Conservation (phyloP, 495 filamentous ascomycete genomes). For the Pyrenula massariospora region DNA sequence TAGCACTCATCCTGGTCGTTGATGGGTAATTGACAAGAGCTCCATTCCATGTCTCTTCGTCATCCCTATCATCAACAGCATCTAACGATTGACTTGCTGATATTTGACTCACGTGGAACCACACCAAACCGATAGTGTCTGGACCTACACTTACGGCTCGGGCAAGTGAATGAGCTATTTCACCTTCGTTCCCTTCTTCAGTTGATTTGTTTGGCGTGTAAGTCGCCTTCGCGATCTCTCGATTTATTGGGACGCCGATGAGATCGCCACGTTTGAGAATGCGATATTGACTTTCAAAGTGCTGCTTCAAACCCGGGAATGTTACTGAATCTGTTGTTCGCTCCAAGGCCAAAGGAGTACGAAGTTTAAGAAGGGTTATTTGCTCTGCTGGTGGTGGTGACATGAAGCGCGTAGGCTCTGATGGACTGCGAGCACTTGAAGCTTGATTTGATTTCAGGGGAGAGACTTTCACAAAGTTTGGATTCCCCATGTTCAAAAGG, state of each 20-base stretch:
- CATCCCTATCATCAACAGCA: conserved; percentile 36
- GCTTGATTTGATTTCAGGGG: conserved; percentile 39
- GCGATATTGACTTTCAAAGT: conserved; percentile 69
- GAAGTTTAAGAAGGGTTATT: conserved; percentile 79
- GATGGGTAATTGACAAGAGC: conserved; percentile 71
- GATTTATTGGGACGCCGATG: conserved; percentile 76
- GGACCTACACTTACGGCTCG: conserved; percentile 10
- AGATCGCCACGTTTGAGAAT: conserved; percentile 78
- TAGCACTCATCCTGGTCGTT: conserved; percentile 53
- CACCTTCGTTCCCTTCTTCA: conserved; percentile 48
- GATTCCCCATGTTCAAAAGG: conserved; percentile 67
- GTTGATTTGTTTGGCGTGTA: conserved; percentile 44
- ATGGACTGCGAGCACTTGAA: conserved; percentile 21
- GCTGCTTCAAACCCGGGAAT: conserved; percentile 70
- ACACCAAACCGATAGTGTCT: conserved; percentile 55
- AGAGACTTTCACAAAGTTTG: conserved; percentile 62
- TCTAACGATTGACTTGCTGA: conserved; percentile 42
- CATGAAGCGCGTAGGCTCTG: conserved; percentile 35
- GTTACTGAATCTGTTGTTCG: conserved; percentile 70
- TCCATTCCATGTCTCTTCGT: conserved; percentile 67
- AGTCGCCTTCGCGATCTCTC: conserved; percentile 62
- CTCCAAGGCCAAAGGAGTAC: conserved; percentile 79
- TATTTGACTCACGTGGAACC: conserved; percentile 78
- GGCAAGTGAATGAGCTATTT: conserved; percentile 33
- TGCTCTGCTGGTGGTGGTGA: conserved; percentile 83